phyloP scores from a whole-genome alignment of 257 asterid genomes.

The Gentiana straminea region DNA sequence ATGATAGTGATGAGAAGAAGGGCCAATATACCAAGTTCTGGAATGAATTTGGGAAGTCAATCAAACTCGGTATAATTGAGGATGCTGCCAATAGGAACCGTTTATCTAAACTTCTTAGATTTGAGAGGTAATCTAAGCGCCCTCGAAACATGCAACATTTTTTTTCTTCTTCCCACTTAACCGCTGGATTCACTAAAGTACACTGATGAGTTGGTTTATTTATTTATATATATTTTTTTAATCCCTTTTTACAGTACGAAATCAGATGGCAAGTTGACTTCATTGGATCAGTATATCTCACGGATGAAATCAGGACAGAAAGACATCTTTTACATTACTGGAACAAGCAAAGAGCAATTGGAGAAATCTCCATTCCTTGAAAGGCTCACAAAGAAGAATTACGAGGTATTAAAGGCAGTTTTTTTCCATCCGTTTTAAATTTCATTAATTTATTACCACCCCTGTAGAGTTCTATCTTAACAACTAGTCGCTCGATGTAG shows the following conservation, averaged over 20 bases:
- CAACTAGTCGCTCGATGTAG: too few relatives aligned
- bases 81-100: conserved; percentile 87
- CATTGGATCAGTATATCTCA: conserved; percentile 85
- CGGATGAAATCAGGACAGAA: conserved; percentile 93
- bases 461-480: too few relatives aligned
- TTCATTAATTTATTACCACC: background rate
- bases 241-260: conserved; percentile 43
- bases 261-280: conserved; percentile 85
- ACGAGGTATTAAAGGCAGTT: conserved; percentile 38
- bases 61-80: conserved; percentile 86
- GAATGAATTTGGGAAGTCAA: conserved; percentile 94
- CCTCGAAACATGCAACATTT: too few relatives aligned
- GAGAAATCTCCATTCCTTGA: conserved; percentile 98
- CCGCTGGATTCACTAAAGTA: too few relatives aligned
- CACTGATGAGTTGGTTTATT: too few relatives aligned
- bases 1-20: conserved; percentile 63
- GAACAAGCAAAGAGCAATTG: conserved; percentile 88
- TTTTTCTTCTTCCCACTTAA: too few relatives aligned
- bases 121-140: conserved; percentile 51
- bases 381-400: conserved; percentile 73
- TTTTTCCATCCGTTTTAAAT: background rate
- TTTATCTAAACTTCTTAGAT: conserved; percentile 77
- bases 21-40: conserved; percentile 82
- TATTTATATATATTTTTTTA: background rate
- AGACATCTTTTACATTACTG: conserved; percentile 90